Evolutionary conservation across 1,284 basidiomycete genomes (phyloP), one percentile per base, ranked within the genome.

Genomic region (Ceratorhiza oryzae-sativae): DNA sequence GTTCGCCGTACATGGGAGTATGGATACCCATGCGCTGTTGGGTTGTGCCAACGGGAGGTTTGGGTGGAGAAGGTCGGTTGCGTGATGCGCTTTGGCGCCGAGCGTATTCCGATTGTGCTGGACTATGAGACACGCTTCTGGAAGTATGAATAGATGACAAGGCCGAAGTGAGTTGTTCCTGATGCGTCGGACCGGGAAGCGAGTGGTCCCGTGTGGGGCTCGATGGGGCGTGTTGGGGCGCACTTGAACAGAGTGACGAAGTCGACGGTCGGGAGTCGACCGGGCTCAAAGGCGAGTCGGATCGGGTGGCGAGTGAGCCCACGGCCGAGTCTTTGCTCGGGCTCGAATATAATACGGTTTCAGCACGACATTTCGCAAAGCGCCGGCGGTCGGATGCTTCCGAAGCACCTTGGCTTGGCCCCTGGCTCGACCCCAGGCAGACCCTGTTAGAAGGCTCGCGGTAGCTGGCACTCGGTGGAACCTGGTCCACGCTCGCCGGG

Each of bases 381-480:
- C 67, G 67, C 45, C 55, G 36, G n/a, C 55, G 39, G 15, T 70
- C 67, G 55, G 67, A n/a, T 46, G 25, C 3, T 9, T 70, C 67
- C 55, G 67, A 70, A 45, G 23, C 25, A 32, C 41, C n/a, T 45
- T 45, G 51, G 32, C 20, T 32, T 23, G 63, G 39, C 25, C 61
- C 61, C 61, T 63, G 61, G 36, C 46, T 27, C 32, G 61, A 41
- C 30, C 34, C 39, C 34, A 25, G 36, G 51, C 36, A 12, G 18
- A 27, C 51, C 49, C 51, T 34, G 34, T 51, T 34, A 32, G 46
- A 41, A 49, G 39, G 30, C 23, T 70, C 55, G 20, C 27, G 25
- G 23, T 58, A 36, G 20, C 67, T 70, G 10, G 67, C 18, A 32
- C 67, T 70, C 27, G 42, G 67, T 25, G 67, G 41, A 46, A 70